These are phyloP conservation scores for Amanita thiersii DNA, from an alignment of 768 basidiomycete species.

Conservation along the genomic window DNA sequence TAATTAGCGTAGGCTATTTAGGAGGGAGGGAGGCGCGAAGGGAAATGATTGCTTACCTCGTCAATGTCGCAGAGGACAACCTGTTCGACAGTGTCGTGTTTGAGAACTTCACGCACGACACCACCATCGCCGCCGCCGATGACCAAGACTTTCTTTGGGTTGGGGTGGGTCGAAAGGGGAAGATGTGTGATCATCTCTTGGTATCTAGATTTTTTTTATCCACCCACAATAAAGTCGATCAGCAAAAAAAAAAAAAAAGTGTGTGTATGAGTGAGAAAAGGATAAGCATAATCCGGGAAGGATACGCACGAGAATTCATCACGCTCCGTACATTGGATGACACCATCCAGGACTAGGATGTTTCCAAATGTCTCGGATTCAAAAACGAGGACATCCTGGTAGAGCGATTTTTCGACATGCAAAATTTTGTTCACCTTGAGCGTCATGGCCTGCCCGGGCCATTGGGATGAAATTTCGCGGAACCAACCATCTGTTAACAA, in stretches of 20 bases:
- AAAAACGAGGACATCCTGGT: slow-evolving; percentile 97
- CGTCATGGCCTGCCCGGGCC: slow-evolving; percentile 97
- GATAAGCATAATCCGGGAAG: neutral
- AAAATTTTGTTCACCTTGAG: slow-evolving; percentile 93
- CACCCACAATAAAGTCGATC: neutral
- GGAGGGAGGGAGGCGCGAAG: neutral
- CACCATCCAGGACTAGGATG: slow-evolving; percentile 90
- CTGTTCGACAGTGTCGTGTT: slow-evolving; percentile 83
- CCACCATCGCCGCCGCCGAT: slow-evolving; percentile 99
- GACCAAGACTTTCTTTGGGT: slow-evolving; percentile 92
- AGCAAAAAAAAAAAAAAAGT: slow-evolving; percentile 1
- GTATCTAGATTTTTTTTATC: slow-evolving; percentile 45
- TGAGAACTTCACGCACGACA: slow-evolving; percentile 94
- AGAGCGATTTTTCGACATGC: slow-evolving; percentile 87
- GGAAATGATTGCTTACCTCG: slow-evolving; percentile 49
- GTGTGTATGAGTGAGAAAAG: neutral
- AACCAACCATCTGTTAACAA: slow-evolving; percentile 77
- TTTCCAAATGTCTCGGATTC: slow-evolving; percentile 96
- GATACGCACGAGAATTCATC: slow-evolving; percentile 92
- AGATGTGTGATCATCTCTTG: slow-evolving; percentile 99
- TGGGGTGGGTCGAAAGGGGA: slow-evolving; percentile 92
- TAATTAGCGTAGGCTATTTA: too few relatives aligned
- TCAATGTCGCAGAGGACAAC: slow-evolving; percentile 98
- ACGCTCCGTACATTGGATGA: slow-evolving; percentile 94
- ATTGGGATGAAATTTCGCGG: slow-evolving; percentile 89